These are phyloP conservation scores for Alternaria viburni DNA, from an alignment of 2,329 filamentous ascomycete genomes.

Conservation along the genomic window DNA sequence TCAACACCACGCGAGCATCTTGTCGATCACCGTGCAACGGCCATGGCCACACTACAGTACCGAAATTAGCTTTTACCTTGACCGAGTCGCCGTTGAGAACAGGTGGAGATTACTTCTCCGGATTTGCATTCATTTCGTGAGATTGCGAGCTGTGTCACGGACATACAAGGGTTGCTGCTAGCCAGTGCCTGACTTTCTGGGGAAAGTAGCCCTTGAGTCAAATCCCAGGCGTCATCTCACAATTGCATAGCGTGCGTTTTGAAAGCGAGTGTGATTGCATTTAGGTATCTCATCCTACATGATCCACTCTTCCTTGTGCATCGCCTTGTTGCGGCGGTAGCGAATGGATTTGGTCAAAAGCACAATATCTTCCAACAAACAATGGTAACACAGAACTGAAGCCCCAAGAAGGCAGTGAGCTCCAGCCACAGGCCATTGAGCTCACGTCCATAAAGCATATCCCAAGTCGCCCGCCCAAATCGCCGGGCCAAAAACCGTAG, in stretches of 20 bases:
- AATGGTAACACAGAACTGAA: slow-evolving; percentile 23
- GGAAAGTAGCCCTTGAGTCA: not conserved
- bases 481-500: slow-evolving; percentile 24
- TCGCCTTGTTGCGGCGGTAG: slow-evolving; percentile 14
- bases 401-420: slow-evolving; percentile 45
- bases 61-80: not conserved
- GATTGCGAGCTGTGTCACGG: not conserved
- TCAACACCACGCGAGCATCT: slow-evolving; percentile 17
- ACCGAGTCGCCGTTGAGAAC: not conserved
- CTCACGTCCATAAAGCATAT: slow-evolving; percentile 34
- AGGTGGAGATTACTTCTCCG: slow-evolving; percentile 3
- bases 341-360: slow-evolving; percentile 13
- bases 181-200: not conserved
- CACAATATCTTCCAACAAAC: slow-evolving; percentile 5
- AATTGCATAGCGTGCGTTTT: not conserved
- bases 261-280: slow-evolving; percentile 47
- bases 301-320: slow-evolving; percentile 18
- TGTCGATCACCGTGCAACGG: slow-evolving; percentile 19
- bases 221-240: not conserved
- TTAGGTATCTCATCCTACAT: slow-evolving; percentile 46
- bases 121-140: not conserved
- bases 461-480: slow-evolving; percentile 17
- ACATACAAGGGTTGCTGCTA: not conserved
- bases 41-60: not conserved
- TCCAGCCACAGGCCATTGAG: slow-evolving; percentile 44